phyloP scores from a whole-genome alignment of 2,329 filamentous ascomycete species.

The Paraconiothyrium sp. region DNA sequence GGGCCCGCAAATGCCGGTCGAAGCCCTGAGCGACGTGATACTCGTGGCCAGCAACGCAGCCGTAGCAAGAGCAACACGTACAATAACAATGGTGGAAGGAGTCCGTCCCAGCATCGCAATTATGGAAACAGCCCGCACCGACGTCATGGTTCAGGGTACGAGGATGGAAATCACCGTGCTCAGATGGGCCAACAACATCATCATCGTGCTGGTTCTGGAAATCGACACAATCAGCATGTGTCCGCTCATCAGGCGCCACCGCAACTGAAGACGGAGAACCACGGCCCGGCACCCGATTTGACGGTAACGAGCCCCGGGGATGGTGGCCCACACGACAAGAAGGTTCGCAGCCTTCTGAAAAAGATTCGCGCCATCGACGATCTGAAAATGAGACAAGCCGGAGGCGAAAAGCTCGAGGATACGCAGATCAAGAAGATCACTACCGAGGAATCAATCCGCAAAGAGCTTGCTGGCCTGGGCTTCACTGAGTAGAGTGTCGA shows the following conservation, averaged over 20 bases:
- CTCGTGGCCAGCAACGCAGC: constrained; percentile 64
- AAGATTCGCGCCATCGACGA: constrained; percentile 98
- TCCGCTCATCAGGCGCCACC: constrained; percentile 27
- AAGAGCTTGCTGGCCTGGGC: constrained; percentile 77
- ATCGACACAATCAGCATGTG: constrained; percentile 24
- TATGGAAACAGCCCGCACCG: constrained; percentile 39
- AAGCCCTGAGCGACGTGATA: constrained; percentile 72
- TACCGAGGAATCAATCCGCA: constrained; percentile 84
- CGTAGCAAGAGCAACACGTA: constrained; percentile 50
- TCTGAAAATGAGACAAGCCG: constrained; percentile 93
- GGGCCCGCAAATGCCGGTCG: constrained; percentile 52
- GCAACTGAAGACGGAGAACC: constrained; percentile 45
- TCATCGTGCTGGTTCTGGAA: constrained; percentile 32
- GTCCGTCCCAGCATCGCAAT: constrained; percentile 34
- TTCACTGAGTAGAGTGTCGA: constrained; percentile 35
- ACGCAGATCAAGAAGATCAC: constrained; percentile 98
- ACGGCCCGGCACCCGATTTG: constrained; percentile 55
- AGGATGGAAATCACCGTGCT: constrained; percentile 40
- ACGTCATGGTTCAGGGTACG: constrained; percentile 20
- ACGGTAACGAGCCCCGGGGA: constrained; percentile 65
- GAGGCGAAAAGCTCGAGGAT: constrained; percentile 96
- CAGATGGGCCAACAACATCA: constrained; percentile 38
- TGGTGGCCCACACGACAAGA: constrained; percentile 86
- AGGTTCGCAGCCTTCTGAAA: constrained; percentile 91
- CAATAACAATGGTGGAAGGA: constrained; percentile 35